A percentile compares a stretch with the other conserved stretches of the same genome.
Conservation (phyloP, 2,329 filamentous ascomycete species). For the Phaeosphaeriaceae sp. region DNA sequence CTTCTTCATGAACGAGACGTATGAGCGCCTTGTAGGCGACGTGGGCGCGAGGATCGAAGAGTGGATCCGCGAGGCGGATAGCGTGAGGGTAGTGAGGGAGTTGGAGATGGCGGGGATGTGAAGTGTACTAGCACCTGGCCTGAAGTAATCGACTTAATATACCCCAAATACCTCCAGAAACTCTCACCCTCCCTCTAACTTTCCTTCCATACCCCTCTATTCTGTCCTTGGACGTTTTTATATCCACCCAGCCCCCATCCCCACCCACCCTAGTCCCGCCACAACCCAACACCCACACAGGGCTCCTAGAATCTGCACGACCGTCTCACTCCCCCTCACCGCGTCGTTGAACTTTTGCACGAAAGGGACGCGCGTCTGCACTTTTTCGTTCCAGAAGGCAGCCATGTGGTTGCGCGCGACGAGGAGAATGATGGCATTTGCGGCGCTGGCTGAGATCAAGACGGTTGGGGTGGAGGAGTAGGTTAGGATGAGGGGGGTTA, state of each 20-base stretch:
- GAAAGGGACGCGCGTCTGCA: conserved; percentile 44
- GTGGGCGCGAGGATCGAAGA: conserved; percentile 70
- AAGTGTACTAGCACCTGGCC: neutral
- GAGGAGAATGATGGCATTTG: conserved; percentile 20
- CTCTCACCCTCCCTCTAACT: too few relatives aligned
- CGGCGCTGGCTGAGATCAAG: conserved; percentile 13
- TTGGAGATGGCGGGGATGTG: conserved; percentile 19
- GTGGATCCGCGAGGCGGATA: conserved; percentile 72
- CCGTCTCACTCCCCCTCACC: conserved; percentile 38
- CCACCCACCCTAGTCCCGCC: conserved; percentile 23
- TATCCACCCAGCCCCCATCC: conserved; percentile 12
- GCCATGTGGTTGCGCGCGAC: conserved; percentile 35
- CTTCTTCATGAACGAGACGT: conserved; percentile 76
- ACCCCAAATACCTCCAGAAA: neutral
- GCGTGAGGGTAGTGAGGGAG: conserved; percentile 34
- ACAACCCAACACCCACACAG: conserved; percentile 28
- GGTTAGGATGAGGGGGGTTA: conserved; percentile 26
- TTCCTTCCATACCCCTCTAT: too few relatives aligned
- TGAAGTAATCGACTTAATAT: neutral
- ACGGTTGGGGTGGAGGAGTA: conserved; percentile 6
- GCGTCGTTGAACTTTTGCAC: conserved; percentile 48
- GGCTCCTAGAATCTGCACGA: conserved; percentile 31
- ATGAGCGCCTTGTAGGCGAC: conserved; percentile 78
- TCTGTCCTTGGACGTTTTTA: too few relatives aligned
- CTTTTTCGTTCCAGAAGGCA: conserved; percentile 42